Base-by-base conservation (phyloP, 345 rosid genomes). In the Eutrema japonicum region DNA sequence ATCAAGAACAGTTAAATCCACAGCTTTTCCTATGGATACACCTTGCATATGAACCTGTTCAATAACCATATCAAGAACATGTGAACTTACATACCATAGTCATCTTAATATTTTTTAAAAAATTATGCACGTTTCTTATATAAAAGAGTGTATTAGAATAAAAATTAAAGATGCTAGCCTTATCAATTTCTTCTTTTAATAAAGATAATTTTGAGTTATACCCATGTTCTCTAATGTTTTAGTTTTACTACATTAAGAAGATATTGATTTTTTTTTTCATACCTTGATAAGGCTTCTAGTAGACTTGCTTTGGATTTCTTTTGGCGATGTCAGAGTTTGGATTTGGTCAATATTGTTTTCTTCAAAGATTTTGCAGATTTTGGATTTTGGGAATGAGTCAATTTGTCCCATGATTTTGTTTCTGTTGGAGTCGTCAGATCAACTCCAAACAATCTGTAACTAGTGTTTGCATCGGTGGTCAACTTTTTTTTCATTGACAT, bases 31-130 rank as follows among this genome's bases (percentile, higher is more conserved):
- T 12, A 85, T 82, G 3, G 83, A 80, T 57, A 69, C 76, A 49
- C 89, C 96, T 57, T 83, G 86, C 78, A 81, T 88, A 16, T 77
- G 86, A 70, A 91, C 92, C 90, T 91, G 78, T 67, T 52, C 10
- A 77, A 83, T 50, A 22, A 51, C 8, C 8, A 38, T 7, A 53
- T 13, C 36, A 36, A 37, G 5, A 26, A 7, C 12, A 22, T 35
- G 10, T 64, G 30, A 47, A 22, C 0, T 48, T 18, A 18, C 22
- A 18, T 1, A 10, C 4, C 0, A 43, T 2, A 60, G 0, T 2
- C 2, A 0, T 47, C 10, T 16, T 13, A 2, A 8, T 22, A 3
- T 50, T 1, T 26, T 50, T 1, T 26, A 26, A 33, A 1, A 18
- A 2, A 0, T 40, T 42, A 42, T 4, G 8, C 2, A 38, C 2